Percentiles rank a stretch among this genome's conserved stretches.
phyloP scores from a whole-genome alignment of 2,329 filamentous ascomycete genomes.

The Aspergillus oerlinghausenensis region DNA sequence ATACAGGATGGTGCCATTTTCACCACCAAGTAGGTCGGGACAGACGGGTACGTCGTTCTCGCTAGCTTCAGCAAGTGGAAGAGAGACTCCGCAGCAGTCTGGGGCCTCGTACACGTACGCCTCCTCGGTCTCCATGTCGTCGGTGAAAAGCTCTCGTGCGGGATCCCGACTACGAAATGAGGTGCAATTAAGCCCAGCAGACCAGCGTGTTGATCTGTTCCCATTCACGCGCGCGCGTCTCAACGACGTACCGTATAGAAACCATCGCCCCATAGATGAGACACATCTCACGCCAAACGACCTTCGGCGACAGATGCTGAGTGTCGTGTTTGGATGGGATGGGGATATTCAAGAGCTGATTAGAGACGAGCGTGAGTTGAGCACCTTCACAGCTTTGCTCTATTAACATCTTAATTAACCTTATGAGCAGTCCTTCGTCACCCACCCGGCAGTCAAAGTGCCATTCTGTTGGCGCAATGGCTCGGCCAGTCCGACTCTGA shows the following conservation, averaged over 20 bases:
- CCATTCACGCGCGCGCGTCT: conserved; percentile 77
- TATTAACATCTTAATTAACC: conserved; percentile 11
- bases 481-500: conserved; percentile 80
- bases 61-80: conserved; percentile 31
- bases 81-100: conserved; percentile 34
- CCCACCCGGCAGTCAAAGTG: conserved; percentile 65
- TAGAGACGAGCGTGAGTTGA: conserved; percentile 63
- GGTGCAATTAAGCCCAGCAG: conserved; percentile 71
- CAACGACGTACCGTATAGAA: conserved; percentile 76
- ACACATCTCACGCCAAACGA: conserved; percentile 66
- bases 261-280: conserved; percentile 57
- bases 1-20: conserved; percentile 34
- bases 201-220: conserved; percentile 73
- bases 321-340: conserved; percentile 92
- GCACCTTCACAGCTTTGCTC: conserved; percentile 22
- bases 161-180: conserved; percentile 75
- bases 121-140: conserved; percentile 46
- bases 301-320: conserved; percentile 84
- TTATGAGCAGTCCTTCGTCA: conserved; percentile 59
- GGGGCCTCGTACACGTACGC: conserved; percentile 41
- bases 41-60: conserved; percentile 46
- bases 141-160: conserved; percentile 38
- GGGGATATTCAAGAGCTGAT: conserved; percentile 76
- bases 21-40: conserved; percentile 39
- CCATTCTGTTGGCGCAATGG: conserved; percentile 87